Base-by-base conservation (phyloP, 2,329 filamentous ascomycete species). In the Aureobasidium lini region DNA sequence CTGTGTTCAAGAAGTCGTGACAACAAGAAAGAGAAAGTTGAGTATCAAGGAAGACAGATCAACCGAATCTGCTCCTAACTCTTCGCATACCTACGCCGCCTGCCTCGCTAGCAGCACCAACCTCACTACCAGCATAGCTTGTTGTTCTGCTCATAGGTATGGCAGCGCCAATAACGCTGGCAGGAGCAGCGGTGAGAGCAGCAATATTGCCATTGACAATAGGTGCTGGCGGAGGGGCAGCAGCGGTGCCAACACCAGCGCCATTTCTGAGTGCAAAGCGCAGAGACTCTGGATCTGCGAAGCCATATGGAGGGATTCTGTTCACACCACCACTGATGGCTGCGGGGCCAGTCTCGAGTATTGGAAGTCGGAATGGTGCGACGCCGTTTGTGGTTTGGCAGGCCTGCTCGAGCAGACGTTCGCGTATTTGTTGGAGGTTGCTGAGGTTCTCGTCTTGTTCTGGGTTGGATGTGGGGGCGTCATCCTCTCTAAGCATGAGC, bases 401-500 rank as follows among this genome's bases (percentile, higher is more conserved):
- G 10, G 70, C 71, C 63, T 72, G 71, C 58, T 72, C 69, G 18
- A 72, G 65, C 8, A 72, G 63, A 31, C 66, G 62, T 36, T 64
- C 63, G 39, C 68, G 68, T 57, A 68, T 66, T 34, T 66, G 64
- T 28, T 40, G 54, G 11, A 43, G 32, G 18, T 42, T 54, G 32
- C 36, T 62, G 6, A 3, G 36, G 11, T 49, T 58, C 11, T 39
- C 54, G n/a, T 48, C 44, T 34, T 49, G 43, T 29, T 37, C 32
- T 59, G 36, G 62, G 15, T 59, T 59, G 3, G 57, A 49, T 5
- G 46, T 43, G 4, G 54, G 16, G 13, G 56, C 56, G 13, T 64
- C 63, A 39, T 67, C 68, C n/a, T 64, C 64, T 6, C 66, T 65
- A 15, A 65, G 64, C 75, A 81, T 80, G 65, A 80, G 71, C 48